These are phyloP conservation scores for Phytophthora pinifolia DNA, from an alignment of 352 stramenopile genomes.

Conservation along the genomic window DNA sequence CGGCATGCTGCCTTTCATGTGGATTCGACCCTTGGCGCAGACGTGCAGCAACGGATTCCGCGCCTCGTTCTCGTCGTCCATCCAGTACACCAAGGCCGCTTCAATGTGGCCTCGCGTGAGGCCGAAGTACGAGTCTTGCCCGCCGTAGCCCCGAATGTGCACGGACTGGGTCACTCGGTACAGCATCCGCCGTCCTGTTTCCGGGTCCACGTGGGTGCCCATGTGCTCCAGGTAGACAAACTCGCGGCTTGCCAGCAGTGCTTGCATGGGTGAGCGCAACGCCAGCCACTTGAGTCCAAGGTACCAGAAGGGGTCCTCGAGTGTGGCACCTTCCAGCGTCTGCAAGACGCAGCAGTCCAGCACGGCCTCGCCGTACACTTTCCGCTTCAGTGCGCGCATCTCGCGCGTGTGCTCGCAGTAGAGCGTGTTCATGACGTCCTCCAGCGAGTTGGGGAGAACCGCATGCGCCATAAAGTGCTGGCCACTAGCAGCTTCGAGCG, in stretches of 20 bases:
- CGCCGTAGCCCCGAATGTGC: slow-evolving; percentile 57
- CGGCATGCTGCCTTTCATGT: slow-evolving; percentile 64
- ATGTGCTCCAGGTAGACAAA: slow-evolving; percentile 74
- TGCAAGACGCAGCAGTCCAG: slow-evolving; percentile 67
- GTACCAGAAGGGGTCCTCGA: slow-evolving; percentile 77
- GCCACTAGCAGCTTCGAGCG: slow-evolving; percentile 28
- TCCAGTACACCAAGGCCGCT: slow-evolving; percentile 69
- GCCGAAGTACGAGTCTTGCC: slow-evolving; percentile 65
- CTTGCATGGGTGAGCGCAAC: slow-evolving; percentile 60
- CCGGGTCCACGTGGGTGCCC: slow-evolving; percentile 52
- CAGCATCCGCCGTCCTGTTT: slow-evolving; percentile 50
- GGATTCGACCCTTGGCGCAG: slow-evolving; percentile 53
- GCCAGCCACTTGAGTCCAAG: slow-evolving; percentile 75
- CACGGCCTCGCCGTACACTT: slow-evolving; percentile 51
- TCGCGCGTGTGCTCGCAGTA: slow-evolving; percentile 63
- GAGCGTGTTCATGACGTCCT: slow-evolving; percentile 63
- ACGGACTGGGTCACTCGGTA: slow-evolving; percentile 70
- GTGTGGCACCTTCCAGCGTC: slow-evolving; percentile 60
- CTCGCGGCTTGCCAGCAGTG: slow-evolving; percentile 61
- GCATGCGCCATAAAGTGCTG: slow-evolving; percentile 70
- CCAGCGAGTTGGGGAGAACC: slow-evolving; percentile 53
- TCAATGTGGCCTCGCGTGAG: slow-evolving; percentile 68
- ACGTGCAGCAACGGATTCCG: slow-evolving; percentile 51
- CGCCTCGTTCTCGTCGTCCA: slow-evolving; percentile 44
- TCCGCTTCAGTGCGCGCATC: slow-evolving; percentile 40